Evolutionary conservation across 257 asterid species (phyloP), one percentile per base, ranked within the genome.

Genomic region (Paulownia fortunei): DNA sequence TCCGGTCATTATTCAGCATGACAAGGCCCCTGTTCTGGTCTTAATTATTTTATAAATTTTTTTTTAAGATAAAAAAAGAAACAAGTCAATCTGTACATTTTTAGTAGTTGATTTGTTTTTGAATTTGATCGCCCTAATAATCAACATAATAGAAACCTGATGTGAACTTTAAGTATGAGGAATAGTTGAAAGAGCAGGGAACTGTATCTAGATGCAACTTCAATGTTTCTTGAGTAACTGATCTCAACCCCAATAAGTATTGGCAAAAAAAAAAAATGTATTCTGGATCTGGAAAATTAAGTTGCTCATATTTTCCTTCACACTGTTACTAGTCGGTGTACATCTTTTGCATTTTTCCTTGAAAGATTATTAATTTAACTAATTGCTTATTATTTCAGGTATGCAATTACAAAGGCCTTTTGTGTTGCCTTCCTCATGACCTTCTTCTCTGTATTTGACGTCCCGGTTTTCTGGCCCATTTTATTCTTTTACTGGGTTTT

Each of bases 401-500:
- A 94, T 82, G 97, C 98, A 62, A 87, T 86, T 69, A 92, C 97
- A 32, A 94, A 94, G 87, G 97, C 98, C 49, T 88, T 89, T 76
- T 92, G 94, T 47, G 90, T 92, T 30, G 97, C 97, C 76, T 91
- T 94, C 83, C 73, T 82, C 26, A 87, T 92, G 96, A 94, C 97
- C 76, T 86, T 87, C 88, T 82, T 94, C 67, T 92, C 97, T 41
- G 61, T 91, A 41, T 92, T 94, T 16, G 98, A 94, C 69, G 97
- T 94, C 75, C 97, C 97, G 0, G 98, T 92, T 49, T 94, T 88
- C 86, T 94, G 98, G 98, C 98, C 98, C 32, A 92, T 91, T 76
- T 72, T 94, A 13, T 83, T 94, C 82, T 87, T 80, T 80, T 92
- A 92, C 90, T 91, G 97, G 97, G 27, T 86, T 76, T 94, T 94